Evolutionary conservation across 495 filamentous ascomycete species (phyloP), one percentile per base, ranked within the genome.

Genomic region (Ascodesmis nigricans): DNA sequence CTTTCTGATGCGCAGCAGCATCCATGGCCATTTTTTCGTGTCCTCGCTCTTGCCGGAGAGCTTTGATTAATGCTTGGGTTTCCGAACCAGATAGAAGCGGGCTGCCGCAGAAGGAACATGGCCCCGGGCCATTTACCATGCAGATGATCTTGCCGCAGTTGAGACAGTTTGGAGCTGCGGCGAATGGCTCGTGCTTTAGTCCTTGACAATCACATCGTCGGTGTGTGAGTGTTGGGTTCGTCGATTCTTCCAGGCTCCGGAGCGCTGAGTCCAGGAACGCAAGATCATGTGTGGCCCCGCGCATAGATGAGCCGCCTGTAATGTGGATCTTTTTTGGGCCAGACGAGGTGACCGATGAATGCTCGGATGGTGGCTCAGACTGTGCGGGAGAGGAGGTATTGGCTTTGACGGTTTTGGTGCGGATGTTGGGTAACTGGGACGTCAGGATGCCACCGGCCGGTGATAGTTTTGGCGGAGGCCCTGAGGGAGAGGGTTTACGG

Each of bases 61-160:
- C 69, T n/a, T 65, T 64, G 29, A 93, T 78, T 72, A 97, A 91
- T 32, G 60, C 62, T 33, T 82, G 74, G 7, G 91, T 64, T 35
- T 93, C 80, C 1, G 62, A 54, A 1, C 64, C 50, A 22, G 64
- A 70, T 2, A 97, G 58, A 5, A 97, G 60, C 0, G 80, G 71
- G 2, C 63, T 59, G 2, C 63, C 64, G 58, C 87, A 97, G 48
- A 90, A 93, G 4, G 87, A 93, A 52, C 87, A 97, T 1, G 87
- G 87, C 1, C 84, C 87, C 2, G 92, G 62, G 1, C 87, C 87
- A 49, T 97, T 81, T 45, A 90, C 78, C 8, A 91, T 69, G 54
- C 87, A 97, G 34, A 95, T 73, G n/a, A 97, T 80, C 54, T 95
- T 92, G 34, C 87, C 87, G 51, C 87, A 97, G 42, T 66, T 71